Percentiles rank a stretch among this genome's conserved stretches.
Evolutionary conservation across 2,329 filamentous ascomycete genomes (phyloP).

Genomic region (Scedosporium boydii): DNA sequence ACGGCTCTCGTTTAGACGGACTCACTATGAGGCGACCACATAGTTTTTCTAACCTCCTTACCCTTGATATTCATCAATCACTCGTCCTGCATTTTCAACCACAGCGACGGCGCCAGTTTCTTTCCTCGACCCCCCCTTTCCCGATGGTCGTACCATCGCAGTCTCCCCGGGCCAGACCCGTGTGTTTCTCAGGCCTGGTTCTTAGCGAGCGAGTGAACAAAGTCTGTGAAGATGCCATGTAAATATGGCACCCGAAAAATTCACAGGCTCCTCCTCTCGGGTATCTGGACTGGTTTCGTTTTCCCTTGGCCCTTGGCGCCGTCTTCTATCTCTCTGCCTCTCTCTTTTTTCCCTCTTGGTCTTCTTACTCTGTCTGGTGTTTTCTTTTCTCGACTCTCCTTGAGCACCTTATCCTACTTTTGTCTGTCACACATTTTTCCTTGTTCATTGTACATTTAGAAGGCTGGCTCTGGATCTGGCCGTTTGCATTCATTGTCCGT

Average conservation of each 20-base stretch:
- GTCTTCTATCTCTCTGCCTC: neutral
- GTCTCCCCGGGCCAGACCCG: neutral
- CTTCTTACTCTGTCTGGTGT: neutral
- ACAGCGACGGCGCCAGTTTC: neutral
- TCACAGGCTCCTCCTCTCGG: neutral
- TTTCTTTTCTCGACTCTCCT: constrained; percentile 3
- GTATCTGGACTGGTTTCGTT: neutral
- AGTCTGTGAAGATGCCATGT: neutral
- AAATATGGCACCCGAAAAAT: neutral
- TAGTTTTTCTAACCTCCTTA: neutral
- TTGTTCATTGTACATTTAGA: neutral
- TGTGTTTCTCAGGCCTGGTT: neutral
- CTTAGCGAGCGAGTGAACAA: neutral
- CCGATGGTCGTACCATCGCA: neutral
- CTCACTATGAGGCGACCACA: neutral
- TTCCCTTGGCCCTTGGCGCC: neutral
- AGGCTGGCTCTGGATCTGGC: constrained; percentile 1
- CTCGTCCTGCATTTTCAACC: neutral
- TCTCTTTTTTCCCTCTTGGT: neutral
- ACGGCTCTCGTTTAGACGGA: neutral
- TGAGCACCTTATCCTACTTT: constrained; percentile 1
- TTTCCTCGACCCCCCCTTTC: neutral
- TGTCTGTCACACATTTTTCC: neutral
- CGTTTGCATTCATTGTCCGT: neutral
- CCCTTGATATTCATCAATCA: neutral